Evolutionary conservation across 2,329 filamentous ascomycete genomes (phyloP).

Genomic region (Aureobasidium sp.): DNA sequence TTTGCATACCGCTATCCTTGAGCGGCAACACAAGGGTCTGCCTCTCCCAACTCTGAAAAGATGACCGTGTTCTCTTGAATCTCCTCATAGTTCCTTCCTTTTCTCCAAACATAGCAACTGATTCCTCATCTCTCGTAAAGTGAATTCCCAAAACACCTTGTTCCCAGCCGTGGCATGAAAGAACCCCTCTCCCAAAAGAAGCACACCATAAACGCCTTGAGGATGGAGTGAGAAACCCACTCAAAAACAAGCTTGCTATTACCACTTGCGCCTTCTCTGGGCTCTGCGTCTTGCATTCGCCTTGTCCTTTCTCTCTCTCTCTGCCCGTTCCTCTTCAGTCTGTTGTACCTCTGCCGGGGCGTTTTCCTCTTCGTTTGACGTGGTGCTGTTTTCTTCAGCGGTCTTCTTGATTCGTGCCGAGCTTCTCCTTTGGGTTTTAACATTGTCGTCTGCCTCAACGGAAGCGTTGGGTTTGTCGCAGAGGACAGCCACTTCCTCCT

Average conservation of each 20-base stretch:
- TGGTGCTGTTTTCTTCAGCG: background rate
- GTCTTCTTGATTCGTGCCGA: background rate
- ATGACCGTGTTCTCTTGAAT: background rate
- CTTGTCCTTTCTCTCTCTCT: conserved; percentile 14
- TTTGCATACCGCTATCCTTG: background rate
- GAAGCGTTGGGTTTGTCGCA: background rate
- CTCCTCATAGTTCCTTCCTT: background rate
- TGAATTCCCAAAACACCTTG: background rate
- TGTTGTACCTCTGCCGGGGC: background rate
- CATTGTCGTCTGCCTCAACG: conserved; percentile 1
- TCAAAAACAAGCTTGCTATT: background rate
- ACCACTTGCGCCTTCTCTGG: conserved; percentile 4
- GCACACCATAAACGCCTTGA: background rate
- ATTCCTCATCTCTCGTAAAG: background rate
- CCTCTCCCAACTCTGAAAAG: background rate
- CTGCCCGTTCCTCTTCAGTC: conserved; percentile 6
- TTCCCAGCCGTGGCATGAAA: background rate
- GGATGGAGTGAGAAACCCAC: background rate
- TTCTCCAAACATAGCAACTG: background rate
- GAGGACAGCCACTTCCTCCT: conserved; percentile 69
- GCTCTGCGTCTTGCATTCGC: conserved; percentile 15
- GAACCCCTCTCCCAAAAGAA: background rate
- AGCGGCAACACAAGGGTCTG: background rate
- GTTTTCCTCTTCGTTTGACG: background rate
- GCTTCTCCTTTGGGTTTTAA: conserved; percentile 3